Base-by-base conservation (phyloP, 768 basidiomycete genomes). In the Russula virescens region DNA sequence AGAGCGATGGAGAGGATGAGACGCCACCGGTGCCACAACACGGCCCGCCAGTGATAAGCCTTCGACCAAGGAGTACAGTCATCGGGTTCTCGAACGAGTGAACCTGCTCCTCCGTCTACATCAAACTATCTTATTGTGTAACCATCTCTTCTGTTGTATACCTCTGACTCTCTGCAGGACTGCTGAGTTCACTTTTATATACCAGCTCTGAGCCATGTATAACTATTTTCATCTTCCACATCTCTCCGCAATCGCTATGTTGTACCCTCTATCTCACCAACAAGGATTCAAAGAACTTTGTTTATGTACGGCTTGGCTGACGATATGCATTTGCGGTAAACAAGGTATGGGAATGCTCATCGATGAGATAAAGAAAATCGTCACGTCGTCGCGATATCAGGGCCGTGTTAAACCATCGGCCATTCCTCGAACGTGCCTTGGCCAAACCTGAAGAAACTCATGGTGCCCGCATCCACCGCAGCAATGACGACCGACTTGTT, bases 381-480 rank as follows among this genome's bases (percentile, higher is more conserved):
- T 21, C 23, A 6, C 1, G 6, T 10, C 23, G 9, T 52, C n/a
- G 40, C 53, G 38, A 53, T 26, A 35, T 40, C 28, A 26, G 14
- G 28, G 23, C 8, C 38, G 13, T n/a, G n/a, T 67, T 35, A 67
- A 2, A 53, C 64, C 86, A 94, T 89, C 0, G 91, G 86, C 83
- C 88, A 87, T 68, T 93, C 90, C 57, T 83, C 85, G 72, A 98
- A 98, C 10, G 79, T 84, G 0, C 92, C 91, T 70, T 94, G 81
- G 8, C 88, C 86, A 67, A 98, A 94, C 57, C 89, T 78, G 75
- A 93, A 90, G 78, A 97, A 95, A 66, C 89, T 89, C 47, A 87
- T 87, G 65, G 82, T 92, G 10, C 95, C 93, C 2, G 84, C 81
- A 73, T 97, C 94, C 5, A 95, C 94, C 2, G 83, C 91, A 1